Base-by-base conservation (phyloP, 2,329 filamentous ascomycete species). In the Ceratocystis colombiana region DNA sequence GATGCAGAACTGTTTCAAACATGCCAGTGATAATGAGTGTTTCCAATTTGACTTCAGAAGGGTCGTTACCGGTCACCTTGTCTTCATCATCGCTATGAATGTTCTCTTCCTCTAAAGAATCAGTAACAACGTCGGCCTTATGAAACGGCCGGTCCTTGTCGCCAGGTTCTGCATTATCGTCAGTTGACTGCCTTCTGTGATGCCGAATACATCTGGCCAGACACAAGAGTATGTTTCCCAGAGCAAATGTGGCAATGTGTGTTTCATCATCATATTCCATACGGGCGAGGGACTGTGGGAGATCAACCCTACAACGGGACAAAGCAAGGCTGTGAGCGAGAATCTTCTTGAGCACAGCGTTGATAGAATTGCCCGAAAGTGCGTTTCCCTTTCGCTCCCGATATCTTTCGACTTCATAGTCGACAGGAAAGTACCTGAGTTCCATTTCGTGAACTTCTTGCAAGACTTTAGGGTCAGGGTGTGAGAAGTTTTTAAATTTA, bases 81-180 rank as follows among this genome's bases (percentile, higher is more conserved):
- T 59, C 28, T 37, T 59, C 55, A 30, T 33, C 55, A 30, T 59
- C 55, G 25, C 55, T 59, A 3, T 59, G 5, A 7, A 59, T n/a
- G 5, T 17, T 30, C n/a, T 22, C 20, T 55, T 55, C 50, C 5
- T 25, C 50, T n/a, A n/a, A 6, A n/a, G 30, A 7, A 7, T 15
- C 53, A 17, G 53, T 5, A n/a, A n/a, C 12, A 6, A 5, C 3
- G 28, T 59, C 2, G 12, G n/a, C 33, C 28, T 20, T 1, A 7
- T n/a, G 17, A 5, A 20, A 59, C 48, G 28, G 10, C 5, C 25
- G 22, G 20, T 7, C 22, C 22, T 37, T 37, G 15, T 6, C 12
- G n/a, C 20, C 28, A 3, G 28, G 5, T 55, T 30, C 20, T 53
- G 22, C 48, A 10, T 53, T 15, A 15, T 25, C 12, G 17, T n/a